Percentiles rank a stretch among this genome's conserved stretches.
Evolutionary conservation across 352 stramenopile genomes (phyloP).

Genomic region (Pythium folliculosum): DNA sequence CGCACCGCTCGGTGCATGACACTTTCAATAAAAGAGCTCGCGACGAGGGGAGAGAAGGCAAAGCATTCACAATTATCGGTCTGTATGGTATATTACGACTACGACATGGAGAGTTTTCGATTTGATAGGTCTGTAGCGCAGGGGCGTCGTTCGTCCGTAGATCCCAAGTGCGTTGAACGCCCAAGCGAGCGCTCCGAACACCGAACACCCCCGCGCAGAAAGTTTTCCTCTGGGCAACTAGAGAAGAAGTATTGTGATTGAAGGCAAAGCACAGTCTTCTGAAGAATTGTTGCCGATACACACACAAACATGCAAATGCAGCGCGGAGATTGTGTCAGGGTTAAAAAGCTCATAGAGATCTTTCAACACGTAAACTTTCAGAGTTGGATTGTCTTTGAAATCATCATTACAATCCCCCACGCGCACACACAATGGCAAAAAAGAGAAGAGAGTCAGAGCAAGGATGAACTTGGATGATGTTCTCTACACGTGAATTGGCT

Average conservation of each 20-base stretch:
- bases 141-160: slow-evolving; percentile 31
- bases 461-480: slow-evolving; percentile 64
- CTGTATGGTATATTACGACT: too few species aligned
- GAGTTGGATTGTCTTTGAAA: slow-evolving; percentile 82
- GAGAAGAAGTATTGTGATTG: slow-evolving; percentile 39
- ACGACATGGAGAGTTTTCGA: too few species aligned
- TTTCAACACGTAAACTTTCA: slow-evolving; percentile 77
- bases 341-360: slow-evolving; percentile 84
- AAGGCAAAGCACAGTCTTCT: slow-evolving; percentile 32
- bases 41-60: too few species aligned
- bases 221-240: slow-evolving; percentile 33
- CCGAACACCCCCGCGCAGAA: slow-evolving; percentile 15
- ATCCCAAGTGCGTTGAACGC: slow-evolving; percentile 26
- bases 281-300: slow-evolving; percentile 38
- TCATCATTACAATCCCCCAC: slow-evolving; percentile 63
- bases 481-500: slow-evolving; percentile 46
- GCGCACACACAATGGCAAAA: not conserved
- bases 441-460: slow-evolving; percentile 75
- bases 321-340: slow-evolving; percentile 60
- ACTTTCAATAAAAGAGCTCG: too few species aligned
- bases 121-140: slow-evolving; percentile 20
- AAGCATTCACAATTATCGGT: too few species aligned
- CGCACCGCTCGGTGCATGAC: too few species aligned
- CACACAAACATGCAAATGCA: slow-evolving; percentile 18
- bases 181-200: slow-evolving; percentile 13